Base-by-base conservation (phyloP, 192 early-diverging fungal species). In the Backusella liffmaniae region DNA sequence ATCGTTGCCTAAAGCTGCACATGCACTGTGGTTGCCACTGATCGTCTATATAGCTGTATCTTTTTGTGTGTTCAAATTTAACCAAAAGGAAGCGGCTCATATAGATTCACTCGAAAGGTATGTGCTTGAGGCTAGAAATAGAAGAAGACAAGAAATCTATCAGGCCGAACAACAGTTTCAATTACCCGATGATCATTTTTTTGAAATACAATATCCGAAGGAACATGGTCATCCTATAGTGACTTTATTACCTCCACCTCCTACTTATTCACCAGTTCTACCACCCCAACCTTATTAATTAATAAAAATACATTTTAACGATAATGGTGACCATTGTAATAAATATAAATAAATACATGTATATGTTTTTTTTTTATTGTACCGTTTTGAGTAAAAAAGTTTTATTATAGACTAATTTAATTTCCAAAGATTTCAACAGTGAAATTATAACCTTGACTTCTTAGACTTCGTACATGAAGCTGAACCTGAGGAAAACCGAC, bases 201-300 rank as follows among this genome's bases (percentile, higher is more conserved):
- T 74, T 59, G 56, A 66, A 26, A 74, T 66, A 21, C 32, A 66
- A 36, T 66, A 74, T 23, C 53, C 18, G 6, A 74, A 74, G 23
- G 73, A 74, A 37, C 73, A 74, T 18, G 10, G 21, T 8, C 73
- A 74, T 66, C 73, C 73, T 16, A 39, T 74, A 18, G 73, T 74
- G 35, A 74, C 73, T 9, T 51, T 74, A 29, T 65, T 74, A 39
- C 73, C 73, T 9, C 73, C 73, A 30, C 73, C 73, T 30, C 73
- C 73, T 26, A 74, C 34, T 13, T 74, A 74, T 62, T 62, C 56
- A 62, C 56, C 21, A 10, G 12, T 62, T 62, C 23, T 12, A 62
- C 1, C 56, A 29, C 53, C 23, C 16, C 53, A 59, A 59, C 53
- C 53, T 29, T 29, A 12, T 62, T 49, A 49, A 49, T n/a, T 49